Conservation (phyloP, 768 basidiomycete species). For the Rhodotorula taiwanensis region DNA sequence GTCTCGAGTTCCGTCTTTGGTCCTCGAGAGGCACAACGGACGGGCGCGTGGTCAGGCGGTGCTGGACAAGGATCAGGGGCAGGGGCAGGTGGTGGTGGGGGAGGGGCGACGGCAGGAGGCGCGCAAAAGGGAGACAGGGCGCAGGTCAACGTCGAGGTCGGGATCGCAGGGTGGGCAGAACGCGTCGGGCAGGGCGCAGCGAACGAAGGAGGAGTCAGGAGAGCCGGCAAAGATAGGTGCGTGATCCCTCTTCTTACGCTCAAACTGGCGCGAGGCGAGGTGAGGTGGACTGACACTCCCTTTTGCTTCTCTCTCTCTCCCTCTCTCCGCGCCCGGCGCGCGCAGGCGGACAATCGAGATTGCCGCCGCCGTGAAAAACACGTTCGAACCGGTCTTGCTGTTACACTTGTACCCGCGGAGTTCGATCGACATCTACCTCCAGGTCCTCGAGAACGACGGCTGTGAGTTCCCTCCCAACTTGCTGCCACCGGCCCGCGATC, state of each 20-base stretch:
- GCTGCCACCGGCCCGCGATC: too few species aligned
- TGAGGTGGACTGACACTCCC: neutral
- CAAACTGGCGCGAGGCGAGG: neutral
- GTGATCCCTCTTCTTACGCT: neutral
- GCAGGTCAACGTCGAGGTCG: slow-evolving; percentile 80
- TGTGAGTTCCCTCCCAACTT: slow-evolving; percentile 41
- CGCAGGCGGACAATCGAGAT: slow-evolving; percentile 53
- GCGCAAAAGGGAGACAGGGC: slow-evolving; percentile 68
- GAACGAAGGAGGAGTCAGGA: slow-evolving; percentile 21
- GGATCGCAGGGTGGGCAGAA: slow-evolving; percentile 77
- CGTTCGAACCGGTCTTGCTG: slow-evolving; percentile 92
- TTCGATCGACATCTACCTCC: slow-evolving; percentile 87
- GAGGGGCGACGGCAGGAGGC: slow-evolving; percentile 7
- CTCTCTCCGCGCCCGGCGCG: too few species aligned
- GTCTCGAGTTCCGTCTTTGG: slow-evolving; percentile 85
- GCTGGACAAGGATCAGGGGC: neutral
- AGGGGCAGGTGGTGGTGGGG: neutral
- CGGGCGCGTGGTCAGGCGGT: slow-evolving; percentile 47
- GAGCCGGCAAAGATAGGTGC: slow-evolving; percentile 32
- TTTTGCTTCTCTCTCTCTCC: slow-evolving; percentile 2
- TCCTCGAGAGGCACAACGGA: slow-evolving; percentile 76
- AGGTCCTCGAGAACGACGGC: slow-evolving; percentile 90
- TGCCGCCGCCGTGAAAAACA: slow-evolving; percentile 77
- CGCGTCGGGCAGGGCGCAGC: slow-evolving; percentile 52
- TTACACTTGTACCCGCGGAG: slow-evolving; percentile 85